Evolutionary conservation across 2,329 filamentous ascomycete species (phyloP).

Genomic region (Aspergillus sclerotialis): DNA sequence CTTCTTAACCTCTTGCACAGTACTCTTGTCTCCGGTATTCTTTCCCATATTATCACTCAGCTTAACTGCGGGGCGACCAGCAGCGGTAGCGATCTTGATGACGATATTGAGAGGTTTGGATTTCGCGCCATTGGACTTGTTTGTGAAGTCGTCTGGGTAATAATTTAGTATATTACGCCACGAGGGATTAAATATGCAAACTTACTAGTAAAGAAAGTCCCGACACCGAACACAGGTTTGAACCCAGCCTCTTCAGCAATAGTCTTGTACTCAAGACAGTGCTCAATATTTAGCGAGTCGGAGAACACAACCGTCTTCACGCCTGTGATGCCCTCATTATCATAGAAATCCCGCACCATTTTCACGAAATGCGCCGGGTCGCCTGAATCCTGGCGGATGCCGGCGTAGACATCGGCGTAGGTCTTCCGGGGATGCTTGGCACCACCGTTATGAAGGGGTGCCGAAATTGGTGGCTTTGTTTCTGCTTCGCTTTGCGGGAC

Average conservation of each 20-base stretch:
- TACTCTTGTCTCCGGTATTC: conserved; percentile 80
- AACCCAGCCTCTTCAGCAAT: conserved; percentile 75
- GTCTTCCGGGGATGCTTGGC: conserved; percentile 45
- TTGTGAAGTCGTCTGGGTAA: conserved; percentile 67
- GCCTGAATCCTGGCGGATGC: conserved; percentile 84
- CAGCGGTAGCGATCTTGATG: conserved; percentile 87
- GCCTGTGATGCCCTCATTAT: conserved; percentile 63
- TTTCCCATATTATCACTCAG: conserved; percentile 88
- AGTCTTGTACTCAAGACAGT: conserved; percentile 82
- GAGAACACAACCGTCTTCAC: conserved; percentile 93
- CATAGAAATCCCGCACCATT: conserved; percentile 74
- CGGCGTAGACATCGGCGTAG: conserved; percentile 76
- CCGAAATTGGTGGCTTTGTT: conserved; percentile 38
- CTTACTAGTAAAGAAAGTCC: conserved; percentile 82
- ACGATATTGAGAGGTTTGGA: conserved; percentile 93
- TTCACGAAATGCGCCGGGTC: conserved; percentile 75
- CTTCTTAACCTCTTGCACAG: conserved; percentile 75
- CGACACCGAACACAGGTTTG: conserved; percentile 83
- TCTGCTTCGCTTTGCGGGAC: conserved; percentile 30
- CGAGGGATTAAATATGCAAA: too few species aligned
- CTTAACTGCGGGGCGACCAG: conserved; percentile 77
- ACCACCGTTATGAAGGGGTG: conserved; percentile 29
- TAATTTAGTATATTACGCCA: too few species aligned
- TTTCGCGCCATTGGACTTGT: conserved; percentile 66
- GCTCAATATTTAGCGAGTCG: conserved; percentile 85